Evolutionary conservation across 2,329 filamentous ascomycete genomes (phyloP), one percentile per base, ranked within the genome.

Genomic region (Alternaria novae-zelandiae): DNA sequence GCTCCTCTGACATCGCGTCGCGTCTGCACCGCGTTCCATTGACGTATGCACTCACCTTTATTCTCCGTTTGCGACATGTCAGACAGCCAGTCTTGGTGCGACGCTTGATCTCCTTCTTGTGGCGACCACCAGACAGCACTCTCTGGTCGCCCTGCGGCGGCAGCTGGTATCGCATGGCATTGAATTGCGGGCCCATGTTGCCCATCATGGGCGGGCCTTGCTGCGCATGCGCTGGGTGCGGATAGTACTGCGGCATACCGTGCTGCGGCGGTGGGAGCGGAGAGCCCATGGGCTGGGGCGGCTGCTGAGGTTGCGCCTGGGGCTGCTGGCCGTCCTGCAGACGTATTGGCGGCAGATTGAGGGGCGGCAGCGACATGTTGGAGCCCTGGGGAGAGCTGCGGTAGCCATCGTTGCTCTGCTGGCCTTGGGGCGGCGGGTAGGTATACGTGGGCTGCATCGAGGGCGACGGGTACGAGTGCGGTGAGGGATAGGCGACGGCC

Each of bases 81-180:
- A 85, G 65, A 80, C 90, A 92, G n/a, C 89, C 89, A 2, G 89
- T 91, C 81, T 91, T 91, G 61, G 90, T 92, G 76, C 90, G 85
- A 70, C 90, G 85, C 82, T 92, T 92, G 78, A 92, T 91, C 81
- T 93, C 90, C 81, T 91, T 89, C 80, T 88, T 88, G 78, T 91
- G 88, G 72, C 89, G 84, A 51, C 86, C 87, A 63, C 88, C 86
- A 21, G 86, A 87, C 78, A 90, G 84, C 66, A 88, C 84, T 70
- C 86, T 83, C 75, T 84, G 69, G 80, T 84, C 81, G 36, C 70
- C 69, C 50, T 77, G 74, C 76, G 87, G 81, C 66, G 87, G 85
- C 45, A 89, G 78, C 63, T 86, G 83, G 75, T 87, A 88, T 74
- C 86, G 84, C 81, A 87, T 84, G 59, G 71, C 71, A 62, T 81